Evolutionary conservation across 1,284 basidiomycete species (phyloP), one percentile per base, ranked within the genome.

Genomic region (Malassezia sympodialis): DNA sequence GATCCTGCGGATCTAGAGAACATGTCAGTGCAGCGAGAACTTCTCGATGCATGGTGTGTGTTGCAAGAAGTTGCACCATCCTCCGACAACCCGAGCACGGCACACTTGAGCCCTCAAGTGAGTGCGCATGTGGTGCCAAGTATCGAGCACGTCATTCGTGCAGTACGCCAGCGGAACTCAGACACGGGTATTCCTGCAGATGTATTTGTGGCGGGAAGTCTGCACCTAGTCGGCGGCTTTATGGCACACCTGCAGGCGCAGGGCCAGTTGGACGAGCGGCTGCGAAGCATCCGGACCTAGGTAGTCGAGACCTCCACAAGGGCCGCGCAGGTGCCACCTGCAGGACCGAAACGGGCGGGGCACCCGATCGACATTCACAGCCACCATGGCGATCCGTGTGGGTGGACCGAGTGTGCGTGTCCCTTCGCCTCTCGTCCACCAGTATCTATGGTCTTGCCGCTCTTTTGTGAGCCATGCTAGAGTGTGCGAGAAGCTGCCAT

Each of bases 141-240:
- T 11, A 86, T 99, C 57, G 85, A 98, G 74, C 85, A 96, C 67
- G 88, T 90, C 40, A 59, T 66, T 44, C 39, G 45, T 10, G 53
- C 56, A 15, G 59, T 62, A 39, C 32, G 60, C 1, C 53, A 60
- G 24, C 23, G 39, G 69, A 87, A 8, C 78, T 82, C 11, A 57
- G 65, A 75, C n/a, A 64, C 80, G 23, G 66, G 75, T 11, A 58
- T n/a, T 66, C 71, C 19, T 73, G 81, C 58, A 0, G 79, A 86
- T 59, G 83, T 90, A 14, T 79, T 98, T 23, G 90, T 94, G 1
- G 82, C 88, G 1, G 94, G 94, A 3, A 96, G 90, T 76, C 76
- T 99, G 63, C 91, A 94, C 77, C 81, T 99, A 14, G 85, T 98
- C 6, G 94, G 94, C 21, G 94, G 94, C 2, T 79, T 93, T 8